Base-by-base conservation (phyloP, 129 eudicot genomes). In the Dittrichia graveolens region DNA sequence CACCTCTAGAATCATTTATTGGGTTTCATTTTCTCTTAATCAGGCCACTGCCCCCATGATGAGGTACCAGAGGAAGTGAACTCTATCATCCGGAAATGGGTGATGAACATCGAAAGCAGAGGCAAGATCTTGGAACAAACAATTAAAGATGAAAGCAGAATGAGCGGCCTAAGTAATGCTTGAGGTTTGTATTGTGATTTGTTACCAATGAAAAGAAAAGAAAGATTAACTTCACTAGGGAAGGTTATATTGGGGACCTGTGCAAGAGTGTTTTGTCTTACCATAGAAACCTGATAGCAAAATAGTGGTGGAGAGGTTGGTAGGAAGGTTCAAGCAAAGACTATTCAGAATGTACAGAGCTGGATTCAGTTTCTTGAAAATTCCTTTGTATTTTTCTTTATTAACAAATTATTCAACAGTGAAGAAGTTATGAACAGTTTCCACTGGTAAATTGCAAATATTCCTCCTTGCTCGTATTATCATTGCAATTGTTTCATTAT, bases 21-120 rank as follows among this genome's bases (percentile, higher is more conserved):
- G 6, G 4, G 35, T 24, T 24, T 80, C 16, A 24, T 7, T 3
- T 60, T 57, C 35, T 4, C 52, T 49, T 57, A 55, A n/a, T 65
- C 2, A 92, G 98, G 98, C 41, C 98, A 89, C 63, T 93, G 98
- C 68, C 98, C 98, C 41, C 98, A 89, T 12, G 98, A 93, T 72
- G 98, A 89, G 87, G 78, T 71, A 61, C 98, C 98, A 2, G 86
- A 82, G 77, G 83, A 79, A 80, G 96, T 93, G 50, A 93, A 89
- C 75, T 69, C 86, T 11, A 81, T 89, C 44, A 85, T 92, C 61
- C 73, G 53, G 41, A 76, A 83, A 54, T 92, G 98, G 98, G 86
- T 89, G 48, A 73, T 63, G 37, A 53, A 75, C 42, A 66, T 77
- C 8, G 97, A 84, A 69, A 35, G 48, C 15, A 65, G 64, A 38